phyloP scores from a whole-genome alignment of 306 rosid species.

The Cicer pinnatifidum region DNA sequence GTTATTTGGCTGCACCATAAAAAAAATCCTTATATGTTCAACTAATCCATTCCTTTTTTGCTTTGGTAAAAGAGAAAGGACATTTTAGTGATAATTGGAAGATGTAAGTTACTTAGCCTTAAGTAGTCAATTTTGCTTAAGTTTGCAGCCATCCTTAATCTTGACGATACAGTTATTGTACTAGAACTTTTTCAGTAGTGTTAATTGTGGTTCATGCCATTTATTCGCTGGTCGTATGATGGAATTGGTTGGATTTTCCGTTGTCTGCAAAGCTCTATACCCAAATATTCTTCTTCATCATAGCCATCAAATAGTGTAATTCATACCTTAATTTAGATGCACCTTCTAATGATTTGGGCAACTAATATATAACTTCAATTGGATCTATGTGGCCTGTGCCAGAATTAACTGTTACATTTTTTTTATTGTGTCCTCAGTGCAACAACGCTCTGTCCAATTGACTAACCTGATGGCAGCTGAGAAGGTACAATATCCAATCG shows the following conservation, averaged over 20 bases:
- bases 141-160: neutral
- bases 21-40: constrained; percentile 6
- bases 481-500: constrained; percentile 54
- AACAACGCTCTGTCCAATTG: constrained; percentile 54
- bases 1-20: constrained; percentile 5
- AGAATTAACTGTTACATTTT: constrained; percentile 52
- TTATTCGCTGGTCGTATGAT: constrained; percentile 1
- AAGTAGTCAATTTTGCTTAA: neutral
- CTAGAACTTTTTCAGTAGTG: neutral
- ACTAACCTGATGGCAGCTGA: constrained; percentile 55
- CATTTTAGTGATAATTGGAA: constrained; percentile 5
- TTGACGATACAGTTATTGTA: neutral
- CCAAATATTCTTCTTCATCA: neutral
- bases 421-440: constrained; percentile 55
- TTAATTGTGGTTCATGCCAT: constrained; percentile 8
- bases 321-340: neutral
- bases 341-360: neutral
- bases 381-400: constrained; percentile 23
- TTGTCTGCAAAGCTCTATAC: neutral
- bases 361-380: constrained; percentile 24
- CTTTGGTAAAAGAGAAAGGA: constrained; percentile 16
- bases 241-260: constrained; percentile 11
- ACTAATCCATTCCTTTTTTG: neutral
- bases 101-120: neutral
- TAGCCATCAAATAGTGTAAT: constrained; percentile 3